Conservation (phyloP, 805 yeast genomes). For the Candida sithepensis region DNA sequence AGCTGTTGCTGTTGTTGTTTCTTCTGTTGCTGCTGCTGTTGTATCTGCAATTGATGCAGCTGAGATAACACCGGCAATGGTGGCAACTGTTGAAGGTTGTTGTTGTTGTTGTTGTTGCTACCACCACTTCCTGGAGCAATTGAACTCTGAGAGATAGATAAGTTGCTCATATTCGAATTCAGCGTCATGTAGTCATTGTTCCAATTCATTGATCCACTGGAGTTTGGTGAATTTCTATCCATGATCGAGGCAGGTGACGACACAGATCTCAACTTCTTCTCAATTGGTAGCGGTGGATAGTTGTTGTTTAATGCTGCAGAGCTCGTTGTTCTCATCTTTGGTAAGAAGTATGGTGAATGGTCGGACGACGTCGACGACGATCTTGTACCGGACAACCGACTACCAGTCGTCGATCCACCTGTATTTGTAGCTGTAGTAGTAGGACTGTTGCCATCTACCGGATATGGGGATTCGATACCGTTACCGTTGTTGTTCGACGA, state of each 20-base stretch:
- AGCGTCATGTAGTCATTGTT: conserved; percentile 1
- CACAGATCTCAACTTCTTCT: conserved; percentile 31
- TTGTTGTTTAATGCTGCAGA: conserved; percentile 20
- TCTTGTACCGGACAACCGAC: conserved; percentile 13
- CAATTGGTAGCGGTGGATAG: conserved; percentile 26
- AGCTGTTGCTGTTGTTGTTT: conserved; percentile 5
- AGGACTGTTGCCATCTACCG: background rate
- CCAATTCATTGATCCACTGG: conserved; percentile 1
- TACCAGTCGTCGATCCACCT: conserved; percentile 8
- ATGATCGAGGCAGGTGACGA: conserved; percentile 28
- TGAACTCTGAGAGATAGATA: conserved; percentile 13
- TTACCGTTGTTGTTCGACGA: conserved; percentile 1
- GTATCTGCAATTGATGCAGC: background rate
- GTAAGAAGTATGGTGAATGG: conserved; percentile 16
- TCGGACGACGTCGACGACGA: conserved; percentile 25
- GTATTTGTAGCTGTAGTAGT: conserved; percentile 4
- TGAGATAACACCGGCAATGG: background rate
- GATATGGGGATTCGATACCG: background rate
- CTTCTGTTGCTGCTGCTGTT: conserved; percentile 2
- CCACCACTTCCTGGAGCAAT: background rate
- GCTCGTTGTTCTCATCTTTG: conserved; percentile 27
- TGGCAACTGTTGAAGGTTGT: background rate
- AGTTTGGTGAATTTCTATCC: conserved; percentile 6
- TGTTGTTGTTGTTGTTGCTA: conserved; percentile 5
- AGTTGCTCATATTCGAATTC: conserved; percentile 12